These are phyloP conservation scores for Ajuga reptans DNA, from an alignment of 305 asterid genomes.

Conservation along the genomic window DNA sequence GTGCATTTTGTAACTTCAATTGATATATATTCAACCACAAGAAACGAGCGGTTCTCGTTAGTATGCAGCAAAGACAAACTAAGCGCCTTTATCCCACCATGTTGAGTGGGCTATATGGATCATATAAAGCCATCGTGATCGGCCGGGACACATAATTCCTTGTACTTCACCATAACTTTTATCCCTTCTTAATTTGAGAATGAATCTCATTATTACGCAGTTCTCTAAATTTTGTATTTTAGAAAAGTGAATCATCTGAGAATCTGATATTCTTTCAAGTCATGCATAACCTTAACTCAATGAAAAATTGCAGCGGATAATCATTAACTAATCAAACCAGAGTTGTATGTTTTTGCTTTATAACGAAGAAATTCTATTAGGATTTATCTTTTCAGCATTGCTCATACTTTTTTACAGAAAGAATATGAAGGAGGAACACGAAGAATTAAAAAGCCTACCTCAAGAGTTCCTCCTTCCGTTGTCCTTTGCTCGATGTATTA, in stretches of 20 bases:
- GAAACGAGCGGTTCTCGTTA: too few relatives aligned
- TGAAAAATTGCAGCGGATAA: not conserved
- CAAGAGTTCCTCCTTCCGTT: conserved; percentile 58
- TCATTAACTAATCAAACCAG: not conserved
- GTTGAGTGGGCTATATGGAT: not conserved
- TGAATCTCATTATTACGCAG: not conserved
- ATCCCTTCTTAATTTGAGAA: not conserved
- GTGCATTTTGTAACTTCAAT: not conserved
- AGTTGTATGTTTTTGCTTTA: not conserved
- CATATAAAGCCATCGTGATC: not conserved
- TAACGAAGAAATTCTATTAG: not conserved
- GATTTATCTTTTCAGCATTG: not conserved
- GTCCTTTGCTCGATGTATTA: conserved; percentile 35
- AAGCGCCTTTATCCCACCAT: not conserved
- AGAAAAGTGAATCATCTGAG: not conserved
- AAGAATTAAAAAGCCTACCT: conserved; percentile 38
- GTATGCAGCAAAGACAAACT: not conserved
- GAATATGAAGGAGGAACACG: not conserved
- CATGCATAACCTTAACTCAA: not conserved
- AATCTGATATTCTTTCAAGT: not conserved
- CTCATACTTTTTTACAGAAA: not conserved
- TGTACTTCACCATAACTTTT: not conserved
- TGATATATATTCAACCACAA: not conserved
- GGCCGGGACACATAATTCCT: not conserved
- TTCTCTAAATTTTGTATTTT: not conserved